Evolutionary conservation across 1,284 basidiomycete species (phyloP).

Genomic region (Coniferiporia weirii): DNA sequence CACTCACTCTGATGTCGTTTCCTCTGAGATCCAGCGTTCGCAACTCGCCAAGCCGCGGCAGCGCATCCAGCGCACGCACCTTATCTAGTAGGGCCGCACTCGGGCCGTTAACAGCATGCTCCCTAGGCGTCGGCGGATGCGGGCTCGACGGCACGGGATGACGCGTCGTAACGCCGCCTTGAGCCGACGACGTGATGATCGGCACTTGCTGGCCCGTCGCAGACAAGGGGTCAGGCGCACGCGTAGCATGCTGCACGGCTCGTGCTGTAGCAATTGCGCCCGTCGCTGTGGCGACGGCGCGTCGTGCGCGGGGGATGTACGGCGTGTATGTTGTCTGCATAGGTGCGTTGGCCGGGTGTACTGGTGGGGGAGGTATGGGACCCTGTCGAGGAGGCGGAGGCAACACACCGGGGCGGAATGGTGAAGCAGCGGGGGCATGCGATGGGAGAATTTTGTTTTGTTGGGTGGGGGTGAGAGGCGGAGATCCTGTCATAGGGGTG

Average conservation of each 20-base stretch:
- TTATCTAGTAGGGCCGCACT: slow-evolving; percentile 73
- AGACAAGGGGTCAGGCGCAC: slow-evolving; percentile 44
- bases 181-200: slow-evolving; percentile 67
- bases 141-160: slow-evolving; percentile 34
- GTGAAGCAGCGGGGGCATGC: slow-evolving; percentile 31
- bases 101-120: slow-evolving; percentile 44
- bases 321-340: slow-evolving; percentile 73
- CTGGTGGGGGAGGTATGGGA: slow-evolving; percentile 33
- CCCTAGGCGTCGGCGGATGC: slow-evolving; percentile 21
- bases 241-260: slow-evolving; percentile 17
- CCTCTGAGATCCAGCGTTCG: slow-evolving; percentile 87
- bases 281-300: slow-evolving; percentile 31
- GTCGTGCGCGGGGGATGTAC: slow-evolving; percentile 64
- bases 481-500: slow-evolving; percentile 19
- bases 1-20: slow-evolving; percentile 82
- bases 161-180: slow-evolving; percentile 74
- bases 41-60: slow-evolving; percentile 81
- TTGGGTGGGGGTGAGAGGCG: slow-evolving; percentile 17
- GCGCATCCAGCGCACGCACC: slow-evolving; percentile 75
- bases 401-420: slow-evolving; percentile 36
- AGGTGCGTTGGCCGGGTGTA: slow-evolving; percentile 26
- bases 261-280: slow-evolving; percentile 21
- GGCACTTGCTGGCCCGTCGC: slow-evolving; percentile 54
- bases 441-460: slow-evolving; percentile 28
- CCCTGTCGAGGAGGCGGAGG: slow-evolving; percentile 53